Evolutionary conservation across 176 grass and related monocot genomes (phyloP).

Genomic region (Oryza brachyantha): DNA sequence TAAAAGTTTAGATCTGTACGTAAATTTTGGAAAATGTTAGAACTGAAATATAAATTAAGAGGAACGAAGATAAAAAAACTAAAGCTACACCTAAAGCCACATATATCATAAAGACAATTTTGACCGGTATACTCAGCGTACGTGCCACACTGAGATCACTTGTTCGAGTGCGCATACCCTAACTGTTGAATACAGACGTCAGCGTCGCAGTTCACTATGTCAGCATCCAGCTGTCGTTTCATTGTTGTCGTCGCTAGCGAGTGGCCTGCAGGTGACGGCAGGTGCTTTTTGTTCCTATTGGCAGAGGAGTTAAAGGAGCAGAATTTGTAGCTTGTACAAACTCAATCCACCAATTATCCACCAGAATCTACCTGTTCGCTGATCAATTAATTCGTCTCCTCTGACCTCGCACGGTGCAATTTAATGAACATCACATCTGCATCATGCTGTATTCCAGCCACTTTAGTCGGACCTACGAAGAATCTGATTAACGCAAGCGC

Average conservation of each 20-base stretch:
- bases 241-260: background rate
- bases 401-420: background rate
- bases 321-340: background rate
- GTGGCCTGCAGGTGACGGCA: background rate
- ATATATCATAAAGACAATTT: too few species aligned
- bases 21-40: too few species aligned
- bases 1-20: too few species aligned
- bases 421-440: background rate
- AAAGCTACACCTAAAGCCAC: too few species aligned
- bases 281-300: background rate
- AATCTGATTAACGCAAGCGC: too few species aligned
- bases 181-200: background rate
- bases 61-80: too few species aligned
- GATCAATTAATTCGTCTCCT: background rate
- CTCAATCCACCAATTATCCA: background rate
- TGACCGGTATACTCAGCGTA: too few species aligned
- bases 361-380: background rate
- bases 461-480: background rate
- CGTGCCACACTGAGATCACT: too few species aligned
- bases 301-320: background rate
- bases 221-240: background rate
- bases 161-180: too few species aligned
- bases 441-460: background rate
- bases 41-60: too few species aligned
- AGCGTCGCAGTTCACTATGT: background rate